Conservation (phyloP, 2,329 filamentous ascomycete genomes). For the Aspergillus versicolor region DNA sequence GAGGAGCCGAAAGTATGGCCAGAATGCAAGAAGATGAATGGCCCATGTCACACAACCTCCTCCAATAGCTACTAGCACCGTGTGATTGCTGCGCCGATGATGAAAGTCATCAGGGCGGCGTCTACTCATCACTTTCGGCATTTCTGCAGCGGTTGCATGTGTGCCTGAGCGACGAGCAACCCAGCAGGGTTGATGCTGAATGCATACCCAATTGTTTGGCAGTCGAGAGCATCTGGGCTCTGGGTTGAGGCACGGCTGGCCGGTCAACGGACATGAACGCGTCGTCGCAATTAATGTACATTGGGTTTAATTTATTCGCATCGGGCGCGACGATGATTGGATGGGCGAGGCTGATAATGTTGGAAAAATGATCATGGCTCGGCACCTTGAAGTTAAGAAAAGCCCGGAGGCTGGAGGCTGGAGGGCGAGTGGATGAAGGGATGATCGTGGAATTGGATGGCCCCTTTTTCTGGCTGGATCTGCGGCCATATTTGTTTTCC, state of each 20-base stretch:
- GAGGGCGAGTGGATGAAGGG: not conserved
- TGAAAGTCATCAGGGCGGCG: not conserved
- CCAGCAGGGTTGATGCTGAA: not conserved
- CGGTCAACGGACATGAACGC: not conserved
- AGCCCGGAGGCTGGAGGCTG: not conserved
- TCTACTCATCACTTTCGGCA: not conserved
- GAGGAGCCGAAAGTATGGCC: constrained; percentile 2
- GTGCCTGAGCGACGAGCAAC: constrained; percentile 1
- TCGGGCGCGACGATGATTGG: not conserved
- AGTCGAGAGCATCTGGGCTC: not conserved
- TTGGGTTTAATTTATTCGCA: not conserved
- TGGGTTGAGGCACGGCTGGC: not conserved
- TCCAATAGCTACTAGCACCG: not conserved
- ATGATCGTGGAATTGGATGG: constrained; percentile 5
- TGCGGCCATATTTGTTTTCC: not conserved
- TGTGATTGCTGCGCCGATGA: constrained; percentile 2
- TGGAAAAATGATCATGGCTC: not conserved
- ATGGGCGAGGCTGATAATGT: not conserved
- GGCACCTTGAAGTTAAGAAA: not conserved
- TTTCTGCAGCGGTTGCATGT: not conserved
- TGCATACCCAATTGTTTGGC: not conserved
- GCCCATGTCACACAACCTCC: not conserved
- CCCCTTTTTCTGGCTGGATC: constrained; percentile 14
- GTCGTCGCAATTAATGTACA: not conserved
- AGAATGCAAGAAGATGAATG: not conserved